phyloP scores from a whole-genome alignment of 2,329 filamentous ascomycete species.

The Paracoccidioides brasiliensis region DNA sequence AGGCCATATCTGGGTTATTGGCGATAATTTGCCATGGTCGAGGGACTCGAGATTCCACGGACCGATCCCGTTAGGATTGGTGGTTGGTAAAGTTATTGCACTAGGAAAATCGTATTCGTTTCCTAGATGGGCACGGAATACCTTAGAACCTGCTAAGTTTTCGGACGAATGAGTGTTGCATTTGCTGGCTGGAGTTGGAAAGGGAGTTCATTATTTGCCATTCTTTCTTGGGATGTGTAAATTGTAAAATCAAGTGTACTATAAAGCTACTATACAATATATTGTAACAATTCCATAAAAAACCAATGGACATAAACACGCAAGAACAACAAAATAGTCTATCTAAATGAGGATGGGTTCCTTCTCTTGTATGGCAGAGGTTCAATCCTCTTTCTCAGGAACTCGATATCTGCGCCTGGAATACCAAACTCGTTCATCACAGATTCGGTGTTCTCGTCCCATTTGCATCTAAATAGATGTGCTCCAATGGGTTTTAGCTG shows the following conservation, averaged over 20 bases:
- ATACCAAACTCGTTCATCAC: slow-evolving; percentile 74
- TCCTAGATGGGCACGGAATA: slow-evolving; percentile 26
- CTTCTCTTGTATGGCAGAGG: slow-evolving; percentile 52
- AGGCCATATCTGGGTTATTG: slow-evolving; percentile 83
- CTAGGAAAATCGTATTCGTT: slow-evolving; percentile 25
- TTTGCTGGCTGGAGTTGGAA: not conserved
- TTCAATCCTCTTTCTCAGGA: slow-evolving; percentile 66
- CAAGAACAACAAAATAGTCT: slow-evolving; percentile 10
- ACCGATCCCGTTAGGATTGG: slow-evolving; percentile 69
- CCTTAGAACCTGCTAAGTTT: slow-evolving; percentile 22
- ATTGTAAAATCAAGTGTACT: slow-evolving; percentile 6
- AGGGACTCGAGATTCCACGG: slow-evolving; percentile 75
- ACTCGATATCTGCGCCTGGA: slow-evolving; percentile 67
- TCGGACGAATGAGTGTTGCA: slow-evolving; percentile 8
- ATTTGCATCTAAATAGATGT: slow-evolving; percentile 74
- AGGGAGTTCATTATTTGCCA: not conserved
- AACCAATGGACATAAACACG: slow-evolving; percentile 14
- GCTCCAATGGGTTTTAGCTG: slow-evolving; percentile 62
- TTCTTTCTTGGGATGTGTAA: not conserved
- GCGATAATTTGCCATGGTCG: slow-evolving; percentile 75
- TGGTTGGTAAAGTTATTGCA: slow-evolving; percentile 69
- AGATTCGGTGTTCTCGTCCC: slow-evolving; percentile 75
- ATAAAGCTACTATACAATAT: slow-evolving; percentile 27
- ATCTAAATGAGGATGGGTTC: slow-evolving; percentile 36
- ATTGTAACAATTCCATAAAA: slow-evolving; percentile 15